Evolutionary conservation across 352 stramenopile genomes (phyloP), one percentile per base, ranked within the genome.

Genomic region (Globisporangium echinulatum): DNA sequence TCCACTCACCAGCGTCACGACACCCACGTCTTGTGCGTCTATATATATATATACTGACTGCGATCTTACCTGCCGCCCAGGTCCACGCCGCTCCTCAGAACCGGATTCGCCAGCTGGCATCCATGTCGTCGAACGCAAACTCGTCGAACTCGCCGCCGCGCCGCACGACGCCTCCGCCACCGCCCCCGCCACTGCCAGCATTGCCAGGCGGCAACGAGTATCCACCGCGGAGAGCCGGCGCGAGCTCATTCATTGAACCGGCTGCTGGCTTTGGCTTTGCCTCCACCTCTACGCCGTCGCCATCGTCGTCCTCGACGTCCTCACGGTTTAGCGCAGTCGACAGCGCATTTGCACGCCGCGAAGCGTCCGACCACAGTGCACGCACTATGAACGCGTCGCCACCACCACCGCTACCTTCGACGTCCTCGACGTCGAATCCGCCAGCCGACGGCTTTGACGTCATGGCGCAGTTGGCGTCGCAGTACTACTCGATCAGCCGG

Each of bases 381-480:
- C 25, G 5, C 25, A 58, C 10, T 19, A 58, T 58, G 51, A 54
- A 43, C 37, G 40, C 58, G 39, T 43, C n/a, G 36, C 17, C 59
- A 15, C 44, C 57, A 7, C 43, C 58, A n/a, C 19, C 43, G 19
- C 44, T 43, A 11, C 5, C 39, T 37, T 9, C 38, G 4, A 15
- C 52, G 7, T 19, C 42, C 38, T 15, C 46, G 4, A n/a, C 53
- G 9, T 19, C 55, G n/a, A 38, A 33, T 33, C 25, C 52, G 17
- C 54, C 62, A 49, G 58, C 43, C 19, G 62, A 70, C 33, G 79
- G 85, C 59, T 79, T 92, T 65, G 83, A 92, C 61, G 79, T 92
- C 39, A 90, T 92, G 81, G 80, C 83, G 50, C 83, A 92, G 64
- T 60, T 92, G 40, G 83, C 83, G 43, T 91, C 79, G 43, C 82